phyloP scores from a whole-genome alignment of 2,329 filamentous ascomycete species.

The Macrophomina pseudophaseolina region DNA sequence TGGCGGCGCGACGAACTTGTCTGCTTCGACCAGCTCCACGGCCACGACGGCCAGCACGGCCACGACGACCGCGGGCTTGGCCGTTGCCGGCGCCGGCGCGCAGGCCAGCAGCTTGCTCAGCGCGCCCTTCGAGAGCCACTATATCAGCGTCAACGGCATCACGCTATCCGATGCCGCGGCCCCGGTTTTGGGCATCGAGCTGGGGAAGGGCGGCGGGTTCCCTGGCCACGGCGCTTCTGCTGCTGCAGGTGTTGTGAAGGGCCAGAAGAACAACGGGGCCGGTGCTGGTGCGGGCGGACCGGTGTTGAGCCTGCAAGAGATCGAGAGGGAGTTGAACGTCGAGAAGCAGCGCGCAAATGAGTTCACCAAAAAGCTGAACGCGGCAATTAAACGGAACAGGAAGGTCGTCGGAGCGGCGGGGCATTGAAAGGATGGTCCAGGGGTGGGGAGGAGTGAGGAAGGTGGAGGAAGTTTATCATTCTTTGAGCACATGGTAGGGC shows the following conservation, averaged over 20 bases:
- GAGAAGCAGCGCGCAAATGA: slow-evolving; percentile 44
- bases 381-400: slow-evolving; percentile 44
- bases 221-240: background rate
- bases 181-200: slow-evolving; percentile 41
- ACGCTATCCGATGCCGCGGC: slow-evolving; percentile 41
- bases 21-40: slow-evolving; percentile 2
- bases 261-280: background rate
- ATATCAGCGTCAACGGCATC: slow-evolving; percentile 35
- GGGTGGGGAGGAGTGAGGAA: no score
- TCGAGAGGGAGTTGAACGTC: slow-evolving; percentile 41
- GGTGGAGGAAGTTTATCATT: no score
- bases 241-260: slow-evolving; percentile 25
- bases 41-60: background rate
- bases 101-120: background rate
- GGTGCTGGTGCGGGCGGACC: slow-evolving; percentile 30
- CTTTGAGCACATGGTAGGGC: no score
- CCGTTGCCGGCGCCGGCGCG: background rate
- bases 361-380: slow-evolving; percentile 43
- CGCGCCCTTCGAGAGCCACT: slow-evolving; percentile 16
- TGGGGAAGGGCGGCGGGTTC: slow-evolving; percentile 33
- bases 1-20: background rate
- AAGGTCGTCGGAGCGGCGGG: slow-evolving; percentile 14
- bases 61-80: background rate
- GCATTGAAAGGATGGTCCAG: background rate
- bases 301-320: slow-evolving; percentile 42